Percentiles rank a stretch among this genome's conserved stretches.
phyloP scores from a whole-genome alignment of 139 green algal genomes.

The Haematococcus lacustris region DNA sequence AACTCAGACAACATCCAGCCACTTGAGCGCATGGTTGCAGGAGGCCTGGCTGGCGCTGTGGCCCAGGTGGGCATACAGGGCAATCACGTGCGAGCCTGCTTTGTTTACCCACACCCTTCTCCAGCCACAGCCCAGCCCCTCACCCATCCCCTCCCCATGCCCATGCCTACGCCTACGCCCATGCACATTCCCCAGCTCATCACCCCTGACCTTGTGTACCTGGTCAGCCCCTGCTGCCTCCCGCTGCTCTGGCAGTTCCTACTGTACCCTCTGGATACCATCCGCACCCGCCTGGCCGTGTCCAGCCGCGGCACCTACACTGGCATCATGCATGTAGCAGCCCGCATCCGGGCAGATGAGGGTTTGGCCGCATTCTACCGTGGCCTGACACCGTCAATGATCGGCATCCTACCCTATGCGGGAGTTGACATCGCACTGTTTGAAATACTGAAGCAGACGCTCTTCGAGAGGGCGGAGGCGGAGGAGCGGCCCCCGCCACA shows the following conservation, averaged over 20 bases:
- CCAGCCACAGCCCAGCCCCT: too few relatives aligned
- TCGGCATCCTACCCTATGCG: constrained; percentile 85
- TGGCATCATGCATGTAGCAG: constrained; percentile 52
- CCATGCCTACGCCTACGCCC: too few relatives aligned
- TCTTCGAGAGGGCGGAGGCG: constrained; percentile 67
- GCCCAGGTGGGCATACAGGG: constrained; percentile 56
- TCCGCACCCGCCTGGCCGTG: constrained; percentile 78
- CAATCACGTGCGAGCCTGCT: background rate
- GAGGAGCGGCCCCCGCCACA: constrained; percentile 34
- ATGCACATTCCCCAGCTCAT: too few relatives aligned
- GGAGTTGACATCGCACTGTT: constrained; percentile 84
- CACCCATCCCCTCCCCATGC: too few relatives aligned
- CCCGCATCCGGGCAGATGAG: constrained; percentile 56
- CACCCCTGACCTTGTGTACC: too few relatives aligned
- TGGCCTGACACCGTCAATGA: constrained; percentile 68
- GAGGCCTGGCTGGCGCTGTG: constrained; percentile 57
- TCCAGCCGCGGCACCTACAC: constrained; percentile 53
- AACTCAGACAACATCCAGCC: constrained; percentile 50
- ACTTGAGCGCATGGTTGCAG: constrained; percentile 53
- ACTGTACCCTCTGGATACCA: constrained; percentile 83
- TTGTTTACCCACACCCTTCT: background rate
- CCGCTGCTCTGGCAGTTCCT: too few relatives aligned
- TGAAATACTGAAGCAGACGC: constrained; percentile 72
- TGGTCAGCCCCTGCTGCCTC: too few relatives aligned
- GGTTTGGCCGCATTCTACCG: constrained; percentile 71